Evolutionary conservation across 148 eudicot species (phyloP), one percentile per base, ranked within the genome.

Genomic region (Limonium bicolor): DNA sequence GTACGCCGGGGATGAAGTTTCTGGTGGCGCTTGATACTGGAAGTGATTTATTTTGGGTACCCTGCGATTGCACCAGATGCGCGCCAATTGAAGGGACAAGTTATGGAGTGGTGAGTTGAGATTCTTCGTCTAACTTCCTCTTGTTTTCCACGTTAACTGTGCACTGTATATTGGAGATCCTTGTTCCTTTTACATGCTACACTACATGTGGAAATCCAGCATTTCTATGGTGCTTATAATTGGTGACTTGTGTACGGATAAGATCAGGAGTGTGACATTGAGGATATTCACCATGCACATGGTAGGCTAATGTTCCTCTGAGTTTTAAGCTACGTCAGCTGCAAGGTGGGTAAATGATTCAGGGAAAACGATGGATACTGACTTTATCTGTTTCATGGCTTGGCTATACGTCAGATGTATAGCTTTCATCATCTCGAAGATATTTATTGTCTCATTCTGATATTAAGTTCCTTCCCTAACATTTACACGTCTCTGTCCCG

Each of bases 1-100:
- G 96, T 27, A 76, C 94, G 30, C 96, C 96, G 6, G 83, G 78
- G 44, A 44, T 20, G 69, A 88, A 77, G 76, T 83, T 88, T 68
- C 50, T 83, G 67, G 96, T 83, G 77, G 96, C 96, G 24, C 76
- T 88, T 51, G 94, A 88, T 63, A 83, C 94, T 1, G 94, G 96
- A 35, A 88, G 96, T 68, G 96, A 83, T 72, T 65, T 88, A 24
- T 88, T 88, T 39, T 88, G 96, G 96, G 86, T 83, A 46, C 96
- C 94, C 27, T 88, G 96, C 64, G 83, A 74, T 30, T 88, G 94
- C 56, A 50, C 51, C 20, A 65, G 54, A 59, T 88, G 94, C 64
- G 97, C 97, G 17, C 72, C 81, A 8, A 55, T 60, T 53, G 70
- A 63, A 21, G 69, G 63, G 51, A 58, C 78, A 13, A 61, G 66